Evolutionary conservation across 225 moss, liverwort and hornwort genomes (phyloP), one percentile per base, ranked within the genome.

Genomic region (Sphagnum tenellum): DNA sequence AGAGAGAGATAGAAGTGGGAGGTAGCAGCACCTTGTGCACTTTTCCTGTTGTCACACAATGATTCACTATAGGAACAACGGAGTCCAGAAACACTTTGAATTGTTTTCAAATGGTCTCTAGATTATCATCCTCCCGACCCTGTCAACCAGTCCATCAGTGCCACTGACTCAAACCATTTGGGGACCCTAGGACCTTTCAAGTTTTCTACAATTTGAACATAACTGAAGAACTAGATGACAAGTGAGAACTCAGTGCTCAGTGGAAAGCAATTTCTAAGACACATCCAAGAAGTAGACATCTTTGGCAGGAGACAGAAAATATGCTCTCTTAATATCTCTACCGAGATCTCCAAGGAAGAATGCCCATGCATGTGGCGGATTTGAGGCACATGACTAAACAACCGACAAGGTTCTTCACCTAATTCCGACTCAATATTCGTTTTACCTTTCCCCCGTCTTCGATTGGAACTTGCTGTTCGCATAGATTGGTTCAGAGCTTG

Each of bases 71-170:
- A 6, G 83, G 83, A 66, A 83, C 64, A 69, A 76, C 79, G 11
- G 83, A 79, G 56, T 83, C 73, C 4, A 79, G 44, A 61, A 83
- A 83, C 12, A 83, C 83, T 55, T 83, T 66, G 50, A 83, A 83
- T 12, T 79, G 73, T 59, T 83, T 83, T 14, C 83, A 72, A 5
- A 83, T 83, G 49, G 76, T 79, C 60, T 79, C 79, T 50, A 79
- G 76, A 66, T 83, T 83, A 71, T 83, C 83, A 74, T 83, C 83
- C 44, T 53, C 76, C 62, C 83, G 83, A 69, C 83, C 83, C 82
- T 82, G 44, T n/a, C 7, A 44, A 8, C 29, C 11, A 8, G 46
- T 9, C 64, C 48, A 64, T 9, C 12, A 6, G 13, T 52, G 2
- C 44, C 14, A 50, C 48, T 50, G 8, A 44, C 11, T 45, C 1